Conservation (phyloP, 768 basidiomycete genomes). For the Mycena latifolia region DNA sequence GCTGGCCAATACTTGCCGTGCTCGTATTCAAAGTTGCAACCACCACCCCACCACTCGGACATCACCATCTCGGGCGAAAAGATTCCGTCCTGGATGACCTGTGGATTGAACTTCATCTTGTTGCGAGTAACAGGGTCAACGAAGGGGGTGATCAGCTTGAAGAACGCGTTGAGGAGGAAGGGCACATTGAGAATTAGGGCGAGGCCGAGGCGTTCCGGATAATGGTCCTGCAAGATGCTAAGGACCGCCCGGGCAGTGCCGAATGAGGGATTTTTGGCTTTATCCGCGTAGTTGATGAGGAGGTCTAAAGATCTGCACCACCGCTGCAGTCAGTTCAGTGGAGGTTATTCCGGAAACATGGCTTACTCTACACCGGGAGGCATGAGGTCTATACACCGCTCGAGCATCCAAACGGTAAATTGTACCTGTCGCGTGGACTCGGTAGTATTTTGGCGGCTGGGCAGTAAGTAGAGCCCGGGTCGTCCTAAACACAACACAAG, state of each 20-base stretch:
- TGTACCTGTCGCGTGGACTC: conserved; percentile 77
- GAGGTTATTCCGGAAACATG: background rate
- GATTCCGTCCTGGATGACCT: conserved; percentile 72
- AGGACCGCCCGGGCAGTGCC: conserved; percentile 61
- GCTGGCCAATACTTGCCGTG: conserved; percentile 84
- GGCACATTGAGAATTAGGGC: conserved; percentile 87
- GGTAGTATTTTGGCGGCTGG: conserved; percentile 76
- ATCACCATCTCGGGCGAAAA: conserved; percentile 81
- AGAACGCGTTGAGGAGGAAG: conserved; percentile 79
- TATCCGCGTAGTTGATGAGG: conserved; percentile 84
- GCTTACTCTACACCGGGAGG: conserved; percentile 84
- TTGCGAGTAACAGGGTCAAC: conserved; percentile 85
- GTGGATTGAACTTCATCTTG: conserved; percentile 83
- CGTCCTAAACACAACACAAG: background rate
- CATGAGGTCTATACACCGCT: conserved; percentile 83
- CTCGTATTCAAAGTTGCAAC: conserved; percentile 73
- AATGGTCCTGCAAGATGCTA: conserved; percentile 82
- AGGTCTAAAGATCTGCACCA: conserved; percentile 69
- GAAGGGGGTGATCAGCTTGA: conserved; percentile 83
- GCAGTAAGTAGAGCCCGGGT: conserved; percentile 58
- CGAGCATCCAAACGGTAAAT: conserved; percentile 81
- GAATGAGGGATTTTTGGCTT: conserved; percentile 68
- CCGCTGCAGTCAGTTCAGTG: background rate
- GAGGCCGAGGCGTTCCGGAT: conserved; percentile 86
- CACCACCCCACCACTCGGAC: conserved; percentile 78